Evolutionary conservation across 257 asterid species (phyloP), one percentile per base, ranked within the genome.

Genomic region (Hygrophila difformis): DNA sequence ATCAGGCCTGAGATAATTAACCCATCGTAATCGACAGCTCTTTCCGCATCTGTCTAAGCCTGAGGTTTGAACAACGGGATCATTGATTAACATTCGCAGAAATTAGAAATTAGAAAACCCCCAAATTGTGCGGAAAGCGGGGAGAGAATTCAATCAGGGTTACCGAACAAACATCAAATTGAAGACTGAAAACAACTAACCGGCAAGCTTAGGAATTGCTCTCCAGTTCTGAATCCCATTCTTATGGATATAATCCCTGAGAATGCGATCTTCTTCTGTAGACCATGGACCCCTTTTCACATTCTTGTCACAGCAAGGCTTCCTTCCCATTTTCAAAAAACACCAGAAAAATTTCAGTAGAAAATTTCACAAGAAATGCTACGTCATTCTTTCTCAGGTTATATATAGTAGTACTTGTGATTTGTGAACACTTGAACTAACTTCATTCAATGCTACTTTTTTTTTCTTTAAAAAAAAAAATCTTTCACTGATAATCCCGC

Each of bases 251-350:
- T 71, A 82, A 26, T 40, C 57, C 37, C 68, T 66, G 18, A 82
- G 78, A 39, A 71, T 82, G 11, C 64, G 78, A 47, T 82, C 94
- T 68, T 82, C 94, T 53, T 78, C 81, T 0, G 69, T 61, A 16
- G 84, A 71, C 94, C 94, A 82, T 41, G 86, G 81, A 54, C 94
- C 86, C 68, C 74, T 71, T 63, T 82, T 82, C 45, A 82, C 19
- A 10, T 61, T 50, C 55, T 65, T 73, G 14, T 82, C 91, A 51
- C 91, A 82, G 43, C 94, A 82, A 50, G 86, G 81, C 23, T 71
- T 76, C 16, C 94, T 82, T 43, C 86, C 94, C 94, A 82, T 82
- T 48, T 53, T 48, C 13, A 3, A 12, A 26, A 24, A 24, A 8
- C 5, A n/a, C n/a, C n/a, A n/a, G n/a, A n/a, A n/a, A n/a, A n/a